Evolutionary conservation across 2,329 filamentous ascomycete species (phyloP).

Genomic region (Westerdykella sp.): DNA sequence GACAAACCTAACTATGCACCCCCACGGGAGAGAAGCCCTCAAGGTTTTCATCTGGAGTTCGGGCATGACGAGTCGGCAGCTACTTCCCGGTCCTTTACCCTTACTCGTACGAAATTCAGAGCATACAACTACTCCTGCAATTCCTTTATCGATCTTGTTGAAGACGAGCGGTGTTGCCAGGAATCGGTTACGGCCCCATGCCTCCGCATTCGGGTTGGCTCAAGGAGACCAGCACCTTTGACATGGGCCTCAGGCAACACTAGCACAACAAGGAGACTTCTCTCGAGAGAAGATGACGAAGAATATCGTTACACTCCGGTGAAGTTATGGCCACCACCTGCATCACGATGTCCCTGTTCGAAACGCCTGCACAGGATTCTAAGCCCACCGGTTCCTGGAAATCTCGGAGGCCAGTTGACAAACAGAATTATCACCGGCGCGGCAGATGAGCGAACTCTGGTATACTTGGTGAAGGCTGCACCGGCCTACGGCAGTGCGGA

Average conservation of each 20-base stretch:
- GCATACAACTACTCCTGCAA: constrained; percentile 50
- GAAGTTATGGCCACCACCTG: constrained; percentile 32
- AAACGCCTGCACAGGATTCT: constrained; percentile 27
- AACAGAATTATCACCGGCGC: constrained; percentile 20
- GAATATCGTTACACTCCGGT: constrained; percentile 24
- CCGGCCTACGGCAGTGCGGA: constrained; percentile 16
- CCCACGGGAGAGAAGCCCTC: constrained; percentile 36
- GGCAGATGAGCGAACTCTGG: constrained; percentile 28
- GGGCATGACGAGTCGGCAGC: constrained; percentile 16
- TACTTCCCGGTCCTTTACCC: constrained; percentile 39
- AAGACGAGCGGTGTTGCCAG: constrained; percentile 41
- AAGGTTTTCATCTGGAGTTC: constrained; percentile 42
- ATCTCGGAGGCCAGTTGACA: constrained; percentile 3
- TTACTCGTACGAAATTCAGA: constrained; percentile 50
- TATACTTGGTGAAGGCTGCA: constrained; percentile 29
- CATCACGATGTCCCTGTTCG: constrained; percentile 22
- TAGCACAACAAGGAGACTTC: neutral
- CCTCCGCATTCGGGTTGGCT: constrained; percentile 48
- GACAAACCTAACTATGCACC: constrained; percentile 37
- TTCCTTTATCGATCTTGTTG: constrained; percentile 56
- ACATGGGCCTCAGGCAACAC: constrained; percentile 5
- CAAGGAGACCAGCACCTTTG: constrained; percentile 36
- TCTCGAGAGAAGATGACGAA: constrained; percentile 9
- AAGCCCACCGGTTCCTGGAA: constrained; percentile 17
- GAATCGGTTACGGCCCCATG: constrained; percentile 26